These are phyloP conservation scores for Morella rubra DNA, from an alignment of 306 rosid genomes.

Conservation along the genomic window DNA sequence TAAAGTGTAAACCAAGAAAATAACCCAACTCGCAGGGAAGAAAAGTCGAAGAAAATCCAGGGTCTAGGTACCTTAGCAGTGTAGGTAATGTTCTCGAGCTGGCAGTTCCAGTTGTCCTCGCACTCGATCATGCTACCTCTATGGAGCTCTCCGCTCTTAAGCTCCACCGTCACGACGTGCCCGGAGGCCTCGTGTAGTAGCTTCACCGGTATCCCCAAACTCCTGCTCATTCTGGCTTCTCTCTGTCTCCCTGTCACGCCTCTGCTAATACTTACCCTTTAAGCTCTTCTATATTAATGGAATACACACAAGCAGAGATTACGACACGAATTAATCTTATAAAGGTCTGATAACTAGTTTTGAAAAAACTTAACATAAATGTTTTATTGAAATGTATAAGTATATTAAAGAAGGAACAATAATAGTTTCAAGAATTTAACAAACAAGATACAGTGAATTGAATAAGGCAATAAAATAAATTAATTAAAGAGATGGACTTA, in stretches of 20 bases:
- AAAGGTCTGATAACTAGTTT: too few relatives aligned
- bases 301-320: too few relatives aligned
- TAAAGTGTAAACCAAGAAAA: not conserved
- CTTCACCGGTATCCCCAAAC: constrained; percentile 98
- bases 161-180: constrained; percentile 92
- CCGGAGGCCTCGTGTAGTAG: constrained; percentile 98
- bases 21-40: not conserved
- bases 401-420: too few relatives aligned
- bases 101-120: constrained; percentile 99
- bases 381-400: too few relatives aligned
- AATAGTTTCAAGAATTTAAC: too few relatives aligned
- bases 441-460: too few relatives aligned
- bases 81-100: constrained; percentile 96
- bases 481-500: too few relatives aligned
- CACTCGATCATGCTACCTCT: constrained; percentile 97
- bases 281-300: too few relatives aligned
- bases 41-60: not conserved
- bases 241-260: constrained; percentile 5
- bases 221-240: constrained; percentile 66
- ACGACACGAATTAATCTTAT: too few relatives aligned
- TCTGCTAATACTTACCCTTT: too few relatives aligned
- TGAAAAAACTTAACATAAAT: too few relatives aligned
- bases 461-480: too few relatives aligned
- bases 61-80: constrained; percentile 74
- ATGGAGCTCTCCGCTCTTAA: constrained; percentile 96